Base-by-base conservation (phyloP, 129 eudicot genomes). In the Artemisia tridentata region DNA sequence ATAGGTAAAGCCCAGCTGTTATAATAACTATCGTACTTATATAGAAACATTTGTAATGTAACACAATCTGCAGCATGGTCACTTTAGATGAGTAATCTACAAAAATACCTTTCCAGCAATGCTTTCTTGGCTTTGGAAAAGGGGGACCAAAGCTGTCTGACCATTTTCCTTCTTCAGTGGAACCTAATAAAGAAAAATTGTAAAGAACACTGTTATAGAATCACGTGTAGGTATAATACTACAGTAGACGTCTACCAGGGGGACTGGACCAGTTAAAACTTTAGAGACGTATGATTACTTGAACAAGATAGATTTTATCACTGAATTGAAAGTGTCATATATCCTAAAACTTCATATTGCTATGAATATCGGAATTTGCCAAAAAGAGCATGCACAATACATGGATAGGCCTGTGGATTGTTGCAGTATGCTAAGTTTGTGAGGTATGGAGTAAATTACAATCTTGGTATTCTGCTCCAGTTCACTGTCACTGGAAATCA, bases 81-180 rank as follows among this genome's bases (percentile, higher is more conserved):
- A 43, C 34, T 11, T 13, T 27, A 41, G 41, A 48, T 56, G 64
- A 69, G 78, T 20, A 66, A 23, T 75, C 60, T 31, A 72, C 21
- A 47, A 67, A 71, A 46, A 21, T 84, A 93, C 99, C 97, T 80
- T 83, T 47, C 93, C 96, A 75, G 87, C 75, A 76, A 93, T 87
- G 69, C 79, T 93, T 79, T 93, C 99, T 79, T 85, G 97, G 72
- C 99, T 93, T 25, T 90, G 96, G 72, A 89, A 93, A 61, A 93
- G 97, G 10, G 99, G 99, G 29, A 82, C 97, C 97, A 90, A 76
- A 14, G 82, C 62, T 18, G 86, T 85, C 81, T 90, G 99, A 74
- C 99, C 97, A 79, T 90, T 93, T 81, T 93, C 99, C 84, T 90
- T 93, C 91, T 93, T 93, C 77, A 90, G 68, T 0, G 95, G 91